Evolutionary conservation across 1,139 yeast genomes (phyloP).

Genomic region (Chernovozyma sophiae-reginae): DNA sequence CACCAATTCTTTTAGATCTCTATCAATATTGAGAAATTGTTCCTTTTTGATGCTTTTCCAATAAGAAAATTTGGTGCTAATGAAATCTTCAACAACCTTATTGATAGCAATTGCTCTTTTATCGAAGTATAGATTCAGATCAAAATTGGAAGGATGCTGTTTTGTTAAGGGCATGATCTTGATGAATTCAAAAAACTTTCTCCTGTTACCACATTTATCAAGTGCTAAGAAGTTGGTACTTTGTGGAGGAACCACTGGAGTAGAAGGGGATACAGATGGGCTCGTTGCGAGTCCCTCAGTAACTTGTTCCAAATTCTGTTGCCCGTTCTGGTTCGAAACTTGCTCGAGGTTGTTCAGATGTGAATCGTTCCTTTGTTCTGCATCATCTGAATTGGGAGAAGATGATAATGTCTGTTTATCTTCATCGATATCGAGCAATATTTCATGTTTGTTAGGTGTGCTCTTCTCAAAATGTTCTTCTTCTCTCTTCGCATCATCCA

Average conservation of each 20-base stretch:
- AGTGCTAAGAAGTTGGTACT: conserved; percentile 70
- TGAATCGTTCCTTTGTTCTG: too few relatives aligned
- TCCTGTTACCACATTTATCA: conserved; percentile 72
- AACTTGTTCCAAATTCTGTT: too few relatives aligned
- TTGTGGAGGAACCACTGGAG: background rate
- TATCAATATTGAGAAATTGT: conserved; percentile 10
- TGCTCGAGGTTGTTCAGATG: background rate
- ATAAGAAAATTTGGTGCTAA: conserved; percentile 9
- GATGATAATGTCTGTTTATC: too few relatives aligned
- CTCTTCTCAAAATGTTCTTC: conserved; percentile 5
- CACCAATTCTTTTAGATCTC: conserved; percentile 9
- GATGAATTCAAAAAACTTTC: conserved; percentile 48
- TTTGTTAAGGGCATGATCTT: conserved; percentile 19
- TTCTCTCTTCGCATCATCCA: conserved; percentile 14
- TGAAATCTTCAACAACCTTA: conserved; percentile 34
- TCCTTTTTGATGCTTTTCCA: conserved; percentile 10
- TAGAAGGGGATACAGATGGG: too few relatives aligned
- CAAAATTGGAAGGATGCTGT: conserved; percentile 15
- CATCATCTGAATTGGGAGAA: conserved; percentile 3
- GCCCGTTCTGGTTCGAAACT: too few relatives aligned
- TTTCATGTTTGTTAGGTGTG: conserved; percentile 27
- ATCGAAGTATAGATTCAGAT: conserved; percentile 33
- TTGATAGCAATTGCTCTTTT: conserved; percentile 47
- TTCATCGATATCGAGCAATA: conserved; percentile 33
- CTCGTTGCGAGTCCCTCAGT: too few relatives aligned